A percentile compares a stretch with the other conserved stretches of the same genome.
phyloP scores from a whole-genome alignment of 306 rosid species.

The Castanospermum australe region DNA sequence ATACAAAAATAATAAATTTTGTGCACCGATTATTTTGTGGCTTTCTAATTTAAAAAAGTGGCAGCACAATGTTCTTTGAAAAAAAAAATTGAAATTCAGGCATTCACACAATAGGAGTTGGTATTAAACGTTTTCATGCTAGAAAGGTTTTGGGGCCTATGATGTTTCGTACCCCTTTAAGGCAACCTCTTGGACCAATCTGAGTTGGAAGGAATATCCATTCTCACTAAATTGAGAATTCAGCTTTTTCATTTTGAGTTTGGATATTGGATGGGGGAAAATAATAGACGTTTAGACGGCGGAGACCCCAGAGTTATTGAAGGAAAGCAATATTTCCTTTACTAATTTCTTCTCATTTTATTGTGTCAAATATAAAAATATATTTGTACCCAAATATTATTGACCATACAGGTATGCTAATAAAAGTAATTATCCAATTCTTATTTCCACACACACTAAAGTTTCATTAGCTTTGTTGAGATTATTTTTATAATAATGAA shows the following conservation, averaged over 20 bases:
- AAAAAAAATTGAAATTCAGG: background rate
- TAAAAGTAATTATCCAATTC: too few species aligned
- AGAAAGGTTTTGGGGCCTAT: background rate
- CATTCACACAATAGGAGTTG: background rate
- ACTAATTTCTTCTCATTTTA: too few species aligned
- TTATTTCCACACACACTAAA: too few species aligned
- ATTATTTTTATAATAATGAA: too few species aligned
- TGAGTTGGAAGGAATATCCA: background rate
- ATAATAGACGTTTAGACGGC: background rate
- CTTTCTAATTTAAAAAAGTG: background rate
- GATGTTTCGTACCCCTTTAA: background rate
- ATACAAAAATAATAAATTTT: too few species aligned
- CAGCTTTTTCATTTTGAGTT: too few species aligned
- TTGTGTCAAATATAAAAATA: too few species aligned
- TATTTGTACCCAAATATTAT: too few species aligned
- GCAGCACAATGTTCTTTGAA: background rate
- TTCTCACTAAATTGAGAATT: background rate
- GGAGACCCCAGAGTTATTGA: background rate
- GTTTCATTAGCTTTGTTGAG: too few species aligned
- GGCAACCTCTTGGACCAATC: background rate
- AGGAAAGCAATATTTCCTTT: too few species aligned
- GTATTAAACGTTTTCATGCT: background rate
- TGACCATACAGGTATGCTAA: too few species aligned
- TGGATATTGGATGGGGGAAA: background rate
- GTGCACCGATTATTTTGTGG: too few species aligned